Evolutionary conservation across 2,329 filamentous ascomycete genomes (phyloP), one percentile per base, ranked within the genome.

Genomic region (Fusarium sp.): DNA sequence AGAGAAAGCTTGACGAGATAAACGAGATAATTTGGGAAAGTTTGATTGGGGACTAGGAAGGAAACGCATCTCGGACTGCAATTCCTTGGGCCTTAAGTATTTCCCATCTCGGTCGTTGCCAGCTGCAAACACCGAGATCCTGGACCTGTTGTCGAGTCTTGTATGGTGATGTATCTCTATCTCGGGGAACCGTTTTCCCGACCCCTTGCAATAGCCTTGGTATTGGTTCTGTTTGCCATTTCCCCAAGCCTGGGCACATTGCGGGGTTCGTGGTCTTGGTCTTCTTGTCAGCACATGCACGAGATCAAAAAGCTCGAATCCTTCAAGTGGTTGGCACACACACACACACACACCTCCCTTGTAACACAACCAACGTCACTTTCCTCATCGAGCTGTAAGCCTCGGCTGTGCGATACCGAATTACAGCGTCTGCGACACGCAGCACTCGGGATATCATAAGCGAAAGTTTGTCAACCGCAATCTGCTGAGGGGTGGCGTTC

Each of bases 391-490:
- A 60, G 64, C 24, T 38, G 42, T 45, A 52, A 69, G 43, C 53
- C 60, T 66, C 62, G 66, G 57, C 38, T 67, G 63, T 50, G 47
- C 11, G 44, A 66, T 19, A 53, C 66, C 66, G 66, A 69, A 66
- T 67, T 64, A 69, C 66, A 69, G 4, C 21, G 23, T n/a, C 20
- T 46, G 58, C 40, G 46, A 40, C 34, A 51, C 49, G 36, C 28
- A 46, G n/a, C 42, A 46, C 30, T 52, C 61, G 56, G 56, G 28
- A 45, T 51, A 43, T 54, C 44, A 39, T 19, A 19, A 57, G 44
- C 65, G 60, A 68, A 20, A 20, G 15, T 23, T 3, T 44, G 21
- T 12, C 26, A 12, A 26, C 38, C 17, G 15, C 24, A 26, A 28
- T 10, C 11, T 28, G 26, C 10, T 28, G 12, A 46, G 21, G 9